phyloP scores from a whole-genome alignment of 257 asterid species.

The Rubia yunnanensis region DNA sequence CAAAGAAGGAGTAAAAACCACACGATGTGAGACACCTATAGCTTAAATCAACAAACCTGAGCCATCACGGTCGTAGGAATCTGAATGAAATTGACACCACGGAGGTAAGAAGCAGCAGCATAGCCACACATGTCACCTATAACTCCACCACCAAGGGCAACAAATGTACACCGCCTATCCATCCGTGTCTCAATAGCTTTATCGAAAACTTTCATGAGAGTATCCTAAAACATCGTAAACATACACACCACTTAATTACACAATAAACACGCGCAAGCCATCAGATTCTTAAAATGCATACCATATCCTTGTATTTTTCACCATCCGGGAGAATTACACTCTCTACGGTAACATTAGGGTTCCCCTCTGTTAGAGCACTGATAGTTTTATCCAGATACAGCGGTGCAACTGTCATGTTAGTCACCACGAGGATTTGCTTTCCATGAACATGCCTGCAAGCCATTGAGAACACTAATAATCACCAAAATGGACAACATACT shows the following conservation, averaged over 20 bases:
- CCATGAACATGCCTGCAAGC: constrained; percentile 83
- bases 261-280: not conserved
- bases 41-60: constrained; percentile 44
- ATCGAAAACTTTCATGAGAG: constrained; percentile 88
- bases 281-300: constrained; percentile 22
- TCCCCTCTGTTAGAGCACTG: constrained; percentile 71
- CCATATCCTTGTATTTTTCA: constrained; percentile 87
- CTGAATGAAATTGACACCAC: constrained; percentile 97
- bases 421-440: constrained; percentile 88
- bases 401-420: constrained; percentile 86
- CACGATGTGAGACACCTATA: not conserved
- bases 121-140: constrained; percentile 99
- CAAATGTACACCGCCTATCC: constrained; percentile 91
- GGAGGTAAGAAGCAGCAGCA: constrained; percentile 96
- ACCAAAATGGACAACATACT: constrained; percentile 2
- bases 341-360: constrained; percentile 70
- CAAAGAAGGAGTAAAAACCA: not conserved
- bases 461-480: constrained; percentile 10
- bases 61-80: constrained; percentile 99
- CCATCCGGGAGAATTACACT: constrained; percentile 95
- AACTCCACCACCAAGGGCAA: constrained; percentile 99
- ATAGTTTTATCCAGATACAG: constrained; percentile 78
- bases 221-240: constrained; percentile 45
- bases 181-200: constrained; percentile 85
- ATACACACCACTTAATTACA: constrained; percentile 4